Base-by-base conservation (phyloP, 2,329 filamentous ascomycete genomes). In the Xylaria sp. region DNA sequence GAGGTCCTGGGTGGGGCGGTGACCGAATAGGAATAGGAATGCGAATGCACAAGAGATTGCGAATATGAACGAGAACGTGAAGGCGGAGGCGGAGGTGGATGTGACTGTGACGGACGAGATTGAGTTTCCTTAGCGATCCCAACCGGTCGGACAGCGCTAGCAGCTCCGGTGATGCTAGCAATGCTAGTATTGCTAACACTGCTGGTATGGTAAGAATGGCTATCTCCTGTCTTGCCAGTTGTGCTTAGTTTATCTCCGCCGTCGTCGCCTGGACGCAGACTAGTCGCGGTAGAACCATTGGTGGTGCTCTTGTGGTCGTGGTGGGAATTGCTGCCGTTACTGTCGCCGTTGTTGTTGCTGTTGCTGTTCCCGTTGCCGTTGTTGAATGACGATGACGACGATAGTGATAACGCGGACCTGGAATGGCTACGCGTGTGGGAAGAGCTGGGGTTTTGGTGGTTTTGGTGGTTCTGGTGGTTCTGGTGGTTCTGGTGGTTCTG, bases 1-100 rank as follows among this genome's bases (percentile, higher is more conserved):
- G 63, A 65, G 4, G 57, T 61, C 51, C 63, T 59, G 20, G 63
- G 63, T 26, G 59, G 59, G 41, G 54, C 41, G 57, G 9, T 44
- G 48, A 24, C 48, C 41, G 22, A 39, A 20, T 39, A 18, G 18
- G 16, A 20, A 24, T 45, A 37, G n/a, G 18, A 20, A 29, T 29
- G 37, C 20, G 37, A 34, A 22, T 39, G 13, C 18, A 19, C 11
- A 19, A 7, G 2, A 24, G 18, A 21, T 46, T 17, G 40, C 29
- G 37, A 26, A 21, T 17, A 40, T 46, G 52, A 63, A 39, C n/a
- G 53, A 34, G 41, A 45, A 44, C 21, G 56, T 57, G 52, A 49
- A 56, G 45, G 53, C 54, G 29, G 50, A 49, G 24, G 58, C 39
- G 34, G 49, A 57, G 34, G 43, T 39, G 37, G 37, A n/a, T 11